These are phyloP conservation scores for Saturnispora saitoi DNA, from an alignment of 805 yeast genomes.

Conservation along the genomic window DNA sequence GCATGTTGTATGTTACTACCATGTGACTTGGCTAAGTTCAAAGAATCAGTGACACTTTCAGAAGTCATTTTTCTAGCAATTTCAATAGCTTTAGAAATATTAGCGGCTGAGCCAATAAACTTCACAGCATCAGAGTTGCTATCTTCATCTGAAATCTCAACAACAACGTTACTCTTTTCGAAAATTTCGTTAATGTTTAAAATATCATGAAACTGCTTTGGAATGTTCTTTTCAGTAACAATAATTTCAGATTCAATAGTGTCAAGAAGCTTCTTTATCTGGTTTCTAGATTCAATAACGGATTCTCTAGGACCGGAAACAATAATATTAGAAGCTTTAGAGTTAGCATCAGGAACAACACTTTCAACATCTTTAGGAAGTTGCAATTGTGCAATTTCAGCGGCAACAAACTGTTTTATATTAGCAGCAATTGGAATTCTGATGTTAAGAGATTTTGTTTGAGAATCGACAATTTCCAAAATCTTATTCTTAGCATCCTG, in stretches of 20 bases:
- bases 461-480: constrained; percentile 62
- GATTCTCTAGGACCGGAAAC: constrained; percentile 67
- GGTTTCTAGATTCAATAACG: constrained; percentile 47
- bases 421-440: constrained; percentile 38
- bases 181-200: constrained; percentile 49
- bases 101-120: constrained; percentile 52
- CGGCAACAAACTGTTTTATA: constrained; percentile 37
- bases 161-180: constrained; percentile 46
- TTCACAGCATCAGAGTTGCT: constrained; percentile 39
- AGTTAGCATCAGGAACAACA: constrained; percentile 23
- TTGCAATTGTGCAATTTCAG: constrained; percentile 23
- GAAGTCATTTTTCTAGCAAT: constrained; percentile 54
- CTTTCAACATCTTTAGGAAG: constrained; percentile 25
- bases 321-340: constrained; percentile 36
- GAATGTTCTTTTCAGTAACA: constrained; percentile 53
- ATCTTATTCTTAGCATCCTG: constrained; percentile 64
- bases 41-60: constrained; percentile 49
- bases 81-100: constrained; percentile 53
- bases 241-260: constrained; percentile 37
- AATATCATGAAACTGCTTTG: constrained; percentile 60
- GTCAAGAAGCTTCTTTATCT: constrained; percentile 39
- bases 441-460: constrained; percentile 50
- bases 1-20: constrained; percentile 75
- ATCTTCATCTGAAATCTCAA: constrained; percentile 41
- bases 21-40: constrained; percentile 87